Base-by-base conservation (phyloP, 148 eudicot species). In the Diospyros kaki region DNA sequence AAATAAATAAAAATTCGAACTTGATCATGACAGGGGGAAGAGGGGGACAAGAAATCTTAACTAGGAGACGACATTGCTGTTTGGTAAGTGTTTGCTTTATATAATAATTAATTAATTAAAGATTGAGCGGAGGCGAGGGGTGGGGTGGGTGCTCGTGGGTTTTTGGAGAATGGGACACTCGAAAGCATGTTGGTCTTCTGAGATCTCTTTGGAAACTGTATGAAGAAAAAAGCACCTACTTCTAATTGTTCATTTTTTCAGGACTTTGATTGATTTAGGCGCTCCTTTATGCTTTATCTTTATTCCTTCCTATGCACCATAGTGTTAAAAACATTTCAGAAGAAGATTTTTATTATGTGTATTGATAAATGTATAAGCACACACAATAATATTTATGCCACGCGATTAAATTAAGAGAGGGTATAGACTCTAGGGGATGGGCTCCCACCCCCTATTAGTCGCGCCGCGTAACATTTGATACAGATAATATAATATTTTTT, bases 161-260 rank as follows among this genome's bases (percentile, higher is more conserved):
- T 91, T 91, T 93, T 80, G 98, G 79, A 89, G 92, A 86, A 81
- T 93, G 96, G 86, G 89, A 88, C 89, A 78, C 83, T 80, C 84
- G 78, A 82, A 86, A 81, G 98, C 73, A 93, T 93, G 98, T 93
- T 93, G 96, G 98, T 93, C 92, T 89, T 89, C 89, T 88, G 77
- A 87, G 89, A 91, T 93, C 75, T 86, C 86, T 69, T 88, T 79
- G 94, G 89, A 83, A 91, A 85, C 48, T 86, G 81, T 81, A 89
- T 60, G 52, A 48, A 38, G 81, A 74, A 58, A 66, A 48, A 66
- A 66, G 45, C 50, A 43, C 40, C 28, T 28, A 28, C 28, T 28
- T 28, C 28, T 28, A 28, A 28, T 28, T 28, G 28, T 28, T 28
- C 70, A 62, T 56, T 70, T 39, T 70, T 77, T 71, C 18, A 77